Evolutionary conservation across 2,329 filamentous ascomycete genomes (phyloP), one percentile per base, ranked within the genome.

Genomic region (Didymella pomorum): DNA sequence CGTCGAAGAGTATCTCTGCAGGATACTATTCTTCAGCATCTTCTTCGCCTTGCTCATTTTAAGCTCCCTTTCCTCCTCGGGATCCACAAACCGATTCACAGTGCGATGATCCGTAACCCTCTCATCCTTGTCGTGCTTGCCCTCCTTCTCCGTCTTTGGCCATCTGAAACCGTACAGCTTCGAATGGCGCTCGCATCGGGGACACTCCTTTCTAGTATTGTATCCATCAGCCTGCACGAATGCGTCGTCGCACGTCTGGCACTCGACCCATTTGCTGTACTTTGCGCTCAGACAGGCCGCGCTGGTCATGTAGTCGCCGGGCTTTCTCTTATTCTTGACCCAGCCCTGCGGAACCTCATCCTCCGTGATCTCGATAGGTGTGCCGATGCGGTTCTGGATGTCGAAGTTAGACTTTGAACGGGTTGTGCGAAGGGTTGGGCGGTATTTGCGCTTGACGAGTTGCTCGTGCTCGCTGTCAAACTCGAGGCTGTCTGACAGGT

Each of bases 141-240:
- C 91, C 25, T 89, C 87, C 61, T 84, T 89, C 59, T 97, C 90
- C 0, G 95, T 98, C 81, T 99, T 97, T 6, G 95, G 95, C 95
- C 95, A 99, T 56, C 90, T 83, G 72, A 91, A 97, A 0, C 96
- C 96, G 74, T 98, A 99, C 0, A 99, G 80, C 79, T 96, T 98
- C 16, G 91, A 96, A 73, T 99, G 95, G 0, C 95, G 87, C 79
- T 99, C 95, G 76, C 95, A 99, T 7, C 95, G 87, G 4, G 92
- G 93, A 74, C 95, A 99, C 16, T 92, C 89, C 47, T 90, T 88
- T 51, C 89, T 87, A 1, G 93, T 97, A 64, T 68, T 89, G 75
- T 96, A 97, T 0, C 92, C 92, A 63, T 98, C 90, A 39, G 87
- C 84, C 75, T 98, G 94, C 6, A 98, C 89, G 73, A 98, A 99